phyloP scores from a whole-genome alignment of 257 asterid species.

The Gynochthodes officinalis region DNA sequence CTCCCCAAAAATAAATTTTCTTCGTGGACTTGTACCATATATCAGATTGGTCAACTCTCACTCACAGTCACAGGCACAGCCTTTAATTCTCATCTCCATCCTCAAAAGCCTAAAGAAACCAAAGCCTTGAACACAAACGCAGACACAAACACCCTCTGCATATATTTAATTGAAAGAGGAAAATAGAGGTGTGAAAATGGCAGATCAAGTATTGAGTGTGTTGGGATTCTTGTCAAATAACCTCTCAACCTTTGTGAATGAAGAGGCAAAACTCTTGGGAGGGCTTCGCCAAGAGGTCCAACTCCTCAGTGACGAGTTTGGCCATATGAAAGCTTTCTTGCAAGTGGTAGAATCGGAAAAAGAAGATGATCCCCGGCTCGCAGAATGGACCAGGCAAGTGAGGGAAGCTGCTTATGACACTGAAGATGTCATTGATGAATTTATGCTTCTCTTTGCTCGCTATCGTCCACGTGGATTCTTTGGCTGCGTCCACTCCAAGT shows the following conservation, averaged over 20 bases:
- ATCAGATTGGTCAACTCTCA: no score
- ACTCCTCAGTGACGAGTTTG: constrained; percentile 25
- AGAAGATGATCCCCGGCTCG: constrained; percentile 24
- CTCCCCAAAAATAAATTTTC: no score
- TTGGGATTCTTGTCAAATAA: no score
- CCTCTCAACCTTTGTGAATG: constrained; percentile 18
- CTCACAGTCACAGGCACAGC: no score
- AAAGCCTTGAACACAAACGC: no score
- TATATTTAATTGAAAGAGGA: no score
- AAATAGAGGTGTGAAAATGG: no score
- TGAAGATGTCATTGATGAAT: constrained; percentile 35
- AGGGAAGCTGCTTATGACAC: constrained; percentile 37
- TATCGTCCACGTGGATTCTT: background rate
- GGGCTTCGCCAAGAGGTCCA: constrained; percentile 21
- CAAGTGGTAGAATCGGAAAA: constrained; percentile 26
- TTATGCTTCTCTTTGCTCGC: background rate
- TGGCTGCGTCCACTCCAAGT: background rate
- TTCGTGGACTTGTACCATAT: no score
- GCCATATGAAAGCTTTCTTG: constrained; percentile 29
- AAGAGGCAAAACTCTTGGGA: constrained; percentile 15
- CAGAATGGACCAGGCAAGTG: constrained; percentile 35
- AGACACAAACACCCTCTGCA: no score
- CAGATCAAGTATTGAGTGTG: no score
- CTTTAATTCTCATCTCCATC: no score
- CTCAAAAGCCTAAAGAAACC: no score